phyloP scores from a whole-genome alignment of 1,284 basidiomycete species.

The Cryptococcus sp. region DNA sequence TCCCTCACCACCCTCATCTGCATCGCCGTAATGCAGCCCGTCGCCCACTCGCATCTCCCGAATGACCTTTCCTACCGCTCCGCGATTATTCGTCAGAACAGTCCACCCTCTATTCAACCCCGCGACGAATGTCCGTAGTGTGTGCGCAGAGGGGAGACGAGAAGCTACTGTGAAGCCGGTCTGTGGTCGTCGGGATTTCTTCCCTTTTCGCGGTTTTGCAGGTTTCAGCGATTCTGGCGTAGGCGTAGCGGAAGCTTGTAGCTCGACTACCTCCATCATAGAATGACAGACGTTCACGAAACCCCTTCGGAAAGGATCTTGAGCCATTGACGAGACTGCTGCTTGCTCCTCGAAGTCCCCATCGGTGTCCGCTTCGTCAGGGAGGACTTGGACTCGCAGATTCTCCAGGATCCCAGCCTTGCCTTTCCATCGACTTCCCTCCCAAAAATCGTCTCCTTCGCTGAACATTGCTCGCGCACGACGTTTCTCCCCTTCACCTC shows the following conservation, averaged over 20 bases:
- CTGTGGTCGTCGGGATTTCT: background rate
- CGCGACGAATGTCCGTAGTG: constrained; percentile 37
- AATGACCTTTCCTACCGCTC: constrained; percentile 45
- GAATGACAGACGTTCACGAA: constrained; percentile 18
- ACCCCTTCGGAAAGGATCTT: constrained; percentile 17
- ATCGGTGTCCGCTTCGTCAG: constrained; percentile 12
- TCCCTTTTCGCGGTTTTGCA: constrained; percentile 2
- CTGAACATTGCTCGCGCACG: constrained; percentile 38
- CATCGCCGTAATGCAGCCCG: constrained; percentile 26
- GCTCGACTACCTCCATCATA: constrained; percentile 24
- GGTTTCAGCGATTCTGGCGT: constrained; percentile 1
- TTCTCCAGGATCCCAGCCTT: constrained; percentile 26
- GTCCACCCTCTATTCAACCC: constrained; percentile 37
- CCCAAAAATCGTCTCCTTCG: constrained; percentile 34
- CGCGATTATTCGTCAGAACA: constrained; percentile 49
- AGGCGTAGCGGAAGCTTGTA: constrained; percentile 2
- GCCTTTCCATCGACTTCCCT: constrained; percentile 39
- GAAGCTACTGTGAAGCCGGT: constrained; percentile 15
- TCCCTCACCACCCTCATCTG: background rate
- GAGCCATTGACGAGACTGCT: background rate
- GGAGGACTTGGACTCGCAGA: constrained; percentile 31
- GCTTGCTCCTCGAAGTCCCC: background rate
- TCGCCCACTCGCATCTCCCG: constrained; percentile 43
- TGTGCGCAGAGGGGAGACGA: constrained; percentile 39
- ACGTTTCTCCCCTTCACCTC: constrained; percentile 35